phyloP scores from a whole-genome alignment of 345 rosid species.

The Melaleuca alternifolia region DNA sequence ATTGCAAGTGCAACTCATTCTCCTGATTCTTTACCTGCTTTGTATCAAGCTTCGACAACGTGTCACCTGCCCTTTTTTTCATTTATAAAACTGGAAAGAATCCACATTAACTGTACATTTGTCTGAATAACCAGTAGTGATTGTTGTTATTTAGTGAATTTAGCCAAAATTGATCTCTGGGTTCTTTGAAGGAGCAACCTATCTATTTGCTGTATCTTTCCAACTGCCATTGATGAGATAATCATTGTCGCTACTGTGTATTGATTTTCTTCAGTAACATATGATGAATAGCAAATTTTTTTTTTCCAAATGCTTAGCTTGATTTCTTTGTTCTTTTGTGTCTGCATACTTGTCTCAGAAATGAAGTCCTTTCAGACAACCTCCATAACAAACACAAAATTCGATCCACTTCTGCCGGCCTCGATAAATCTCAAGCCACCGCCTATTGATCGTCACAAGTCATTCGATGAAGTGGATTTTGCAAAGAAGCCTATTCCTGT shows the following conservation, averaged over 20 bases:
- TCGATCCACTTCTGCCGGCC: slow-evolving; percentile 45
- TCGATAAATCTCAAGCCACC: slow-evolving; percentile 82
- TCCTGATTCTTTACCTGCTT: neutral
- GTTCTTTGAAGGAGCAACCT: neutral
- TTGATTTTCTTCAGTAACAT: neutral
- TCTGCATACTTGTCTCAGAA: slow-evolving; percentile 27
- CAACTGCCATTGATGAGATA: neutral
- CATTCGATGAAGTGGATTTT: slow-evolving; percentile 75
- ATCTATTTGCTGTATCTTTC: neutral
- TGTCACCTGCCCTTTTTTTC: neutral
- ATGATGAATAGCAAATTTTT: neutral
- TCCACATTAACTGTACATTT: neutral
- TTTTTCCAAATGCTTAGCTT: neutral
- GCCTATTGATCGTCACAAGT: slow-evolving; percentile 66
- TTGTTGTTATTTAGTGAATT: neutral
- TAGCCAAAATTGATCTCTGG: neutral
- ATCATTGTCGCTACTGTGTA: neutral
- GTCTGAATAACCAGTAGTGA: neutral
- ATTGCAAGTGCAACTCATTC: neutral
- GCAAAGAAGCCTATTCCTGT: slow-evolving; percentile 42
- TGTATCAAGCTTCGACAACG: neutral
- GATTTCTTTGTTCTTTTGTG: neutral
- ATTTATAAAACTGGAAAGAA: neutral
- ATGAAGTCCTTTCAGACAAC: slow-evolving; percentile 51
- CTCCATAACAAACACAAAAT: slow-evolving; percentile 40